Percentiles rank a stretch among this genome's conserved stretches.
These are phyloP conservation scores for Penicillium cosmopolitanum DNA, from an alignment of 495 filamentous ascomycete genomes.

Conservation along the genomic window DNA sequence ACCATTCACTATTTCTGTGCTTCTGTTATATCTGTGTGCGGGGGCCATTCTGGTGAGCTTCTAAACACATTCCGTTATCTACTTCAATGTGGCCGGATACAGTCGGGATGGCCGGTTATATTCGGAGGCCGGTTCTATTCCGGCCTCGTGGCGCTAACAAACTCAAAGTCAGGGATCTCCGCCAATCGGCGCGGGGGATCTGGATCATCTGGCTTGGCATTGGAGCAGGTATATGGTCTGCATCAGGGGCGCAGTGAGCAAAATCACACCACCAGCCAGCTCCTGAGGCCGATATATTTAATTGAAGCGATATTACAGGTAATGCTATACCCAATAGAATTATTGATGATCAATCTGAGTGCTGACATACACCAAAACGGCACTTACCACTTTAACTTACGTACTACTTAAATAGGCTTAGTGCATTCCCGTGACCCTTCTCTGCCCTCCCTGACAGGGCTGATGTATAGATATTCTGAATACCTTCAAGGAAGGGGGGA, in stretches of 20 bases:
- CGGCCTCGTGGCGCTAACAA: constrained; percentile 45
- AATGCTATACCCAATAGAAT: background rate
- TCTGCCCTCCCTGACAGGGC: constrained; percentile 34
- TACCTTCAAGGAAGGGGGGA: constrained; percentile 14
- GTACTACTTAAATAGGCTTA: constrained; percentile 33
- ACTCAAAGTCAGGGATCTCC: constrained; percentile 29
- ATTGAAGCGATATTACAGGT: background rate
- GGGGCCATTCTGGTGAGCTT: too few relatives aligned
- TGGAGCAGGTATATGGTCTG: constrained; percentile 29
- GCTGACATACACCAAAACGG: background rate
- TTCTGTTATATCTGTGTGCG: too few relatives aligned
- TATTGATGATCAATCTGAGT: background rate
- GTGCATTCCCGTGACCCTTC: constrained; percentile 36
- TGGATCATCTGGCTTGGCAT: constrained; percentile 28
- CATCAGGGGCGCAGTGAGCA: constrained; percentile 14
- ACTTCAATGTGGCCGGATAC: constrained; percentile 8
- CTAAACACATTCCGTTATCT: background rate
- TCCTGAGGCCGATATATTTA: background rate
- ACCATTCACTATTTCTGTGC: too few relatives aligned
- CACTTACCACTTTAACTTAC: too few relatives aligned
- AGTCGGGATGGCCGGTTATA: constrained; percentile 38
- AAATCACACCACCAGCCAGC: constrained; percentile 6
- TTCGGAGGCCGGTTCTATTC: constrained; percentile 51
- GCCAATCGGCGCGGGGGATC: constrained; percentile 25
- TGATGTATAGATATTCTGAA: constrained; percentile 36